These are phyloP conservation scores for Cladosporium austrohemisphaericum DNA, from an alignment of 2,329 filamentous ascomycete species.

Conservation along the genomic window DNA sequence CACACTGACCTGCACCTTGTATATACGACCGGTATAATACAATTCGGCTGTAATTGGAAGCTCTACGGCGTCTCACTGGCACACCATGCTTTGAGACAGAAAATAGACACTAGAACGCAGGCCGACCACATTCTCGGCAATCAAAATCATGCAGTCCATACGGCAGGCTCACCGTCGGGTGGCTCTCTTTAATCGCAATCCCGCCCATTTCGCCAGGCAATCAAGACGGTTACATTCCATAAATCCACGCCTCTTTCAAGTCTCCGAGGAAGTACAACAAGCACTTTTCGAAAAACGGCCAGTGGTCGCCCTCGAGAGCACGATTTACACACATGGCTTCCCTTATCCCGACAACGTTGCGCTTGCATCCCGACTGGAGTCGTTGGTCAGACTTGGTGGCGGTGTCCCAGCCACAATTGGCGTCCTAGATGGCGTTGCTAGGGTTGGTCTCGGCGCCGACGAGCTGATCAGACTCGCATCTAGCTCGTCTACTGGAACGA, in stretches of 20 bases:
- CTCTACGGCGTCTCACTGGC: background rate
- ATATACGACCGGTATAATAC: background rate
- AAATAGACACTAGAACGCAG: too few relatives aligned
- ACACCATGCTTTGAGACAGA: too few relatives aligned
- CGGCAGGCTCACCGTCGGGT: conserved; percentile 3
- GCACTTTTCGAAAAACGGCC: conserved; percentile 72
- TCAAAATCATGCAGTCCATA: conserved; percentile 5
- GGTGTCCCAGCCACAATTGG: conserved; percentile 88
- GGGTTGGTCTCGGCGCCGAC: conserved; percentile 68
- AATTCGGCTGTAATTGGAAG: background rate
- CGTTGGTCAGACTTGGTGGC: conserved; percentile 74
- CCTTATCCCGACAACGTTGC: conserved; percentile 69
- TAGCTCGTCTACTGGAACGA: conserved; percentile 51
- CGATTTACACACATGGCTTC: conserved; percentile 90
- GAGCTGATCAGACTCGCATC: conserved; percentile 69
- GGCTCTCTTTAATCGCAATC: too few relatives aligned
- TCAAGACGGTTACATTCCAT: conserved; percentile 17
- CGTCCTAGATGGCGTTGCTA: conserved; percentile 76
- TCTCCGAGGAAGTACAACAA: conserved; percentile 79
- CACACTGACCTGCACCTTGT: too few relatives aligned
- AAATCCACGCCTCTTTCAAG: conserved; percentile 55
- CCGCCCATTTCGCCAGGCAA: too few relatives aligned
- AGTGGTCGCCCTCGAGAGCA: conserved; percentile 89
- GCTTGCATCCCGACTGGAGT: conserved; percentile 75
- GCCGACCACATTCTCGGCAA: background rate